phyloP scores from a whole-genome alignment of 306 rosid species.

The Quillaja saponaria region DNA sequence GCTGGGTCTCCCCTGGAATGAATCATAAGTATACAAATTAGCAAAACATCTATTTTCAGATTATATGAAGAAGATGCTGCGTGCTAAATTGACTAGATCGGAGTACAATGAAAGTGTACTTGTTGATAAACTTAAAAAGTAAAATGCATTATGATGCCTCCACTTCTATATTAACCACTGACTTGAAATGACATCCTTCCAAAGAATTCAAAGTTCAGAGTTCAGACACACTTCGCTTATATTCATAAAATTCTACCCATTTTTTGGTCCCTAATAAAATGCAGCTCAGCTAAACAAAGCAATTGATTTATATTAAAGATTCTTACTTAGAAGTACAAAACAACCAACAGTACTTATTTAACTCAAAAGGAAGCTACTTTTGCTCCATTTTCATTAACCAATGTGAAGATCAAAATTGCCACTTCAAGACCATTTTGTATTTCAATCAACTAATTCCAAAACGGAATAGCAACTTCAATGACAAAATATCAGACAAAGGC shows the following conservation, averaged over 20 bases:
- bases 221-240: neutral
- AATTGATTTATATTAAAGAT: no score
- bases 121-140: constrained; percentile 10
- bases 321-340: no score
- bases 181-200: constrained; percentile 1
- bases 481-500: neutral
- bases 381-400: neutral
- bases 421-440: neutral
- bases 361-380: neutral
- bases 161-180: neutral
- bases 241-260: neutral
- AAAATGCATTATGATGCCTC: constrained; percentile 11
- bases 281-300: neutral
- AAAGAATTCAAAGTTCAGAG: constrained; percentile 9
- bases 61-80: constrained; percentile 15
- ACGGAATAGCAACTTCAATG: neutral
- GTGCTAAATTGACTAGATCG: constrained; percentile 14
- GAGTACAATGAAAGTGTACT: constrained; percentile 1
- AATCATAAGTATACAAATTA: constrained; percentile 30
- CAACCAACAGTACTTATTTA: no score
- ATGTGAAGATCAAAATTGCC: neutral
- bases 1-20: constrained; percentile 82
- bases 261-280: neutral
- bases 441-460: neutral
- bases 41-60: constrained; percentile 21